Evolutionary conservation across 2,329 filamentous ascomycete genomes (phyloP).

Genomic region (Atkinsonella hypoxylon): DNA sequence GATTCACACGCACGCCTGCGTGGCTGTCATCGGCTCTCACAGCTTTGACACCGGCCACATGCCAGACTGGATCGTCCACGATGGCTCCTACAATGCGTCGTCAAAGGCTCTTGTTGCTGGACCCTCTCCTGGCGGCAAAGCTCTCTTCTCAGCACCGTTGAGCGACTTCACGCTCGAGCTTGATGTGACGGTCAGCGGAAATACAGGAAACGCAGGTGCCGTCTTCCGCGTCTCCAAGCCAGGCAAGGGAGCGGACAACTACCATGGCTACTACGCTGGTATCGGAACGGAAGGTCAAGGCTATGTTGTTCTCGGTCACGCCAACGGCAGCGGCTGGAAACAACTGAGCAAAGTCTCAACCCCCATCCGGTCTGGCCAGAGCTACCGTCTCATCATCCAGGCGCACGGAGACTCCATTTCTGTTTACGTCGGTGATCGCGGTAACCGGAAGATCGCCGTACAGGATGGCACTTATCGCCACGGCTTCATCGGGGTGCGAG

Average conservation of each 20-base stretch:
- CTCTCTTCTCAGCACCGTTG: no score
- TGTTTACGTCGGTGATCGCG: background rate
- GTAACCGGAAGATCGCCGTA: background rate
- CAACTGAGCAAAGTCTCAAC: background rate
- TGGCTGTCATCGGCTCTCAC: no score
- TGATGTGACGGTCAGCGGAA: no score
- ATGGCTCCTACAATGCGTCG: no score
- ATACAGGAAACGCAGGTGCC: no score
- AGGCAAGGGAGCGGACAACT: no score
- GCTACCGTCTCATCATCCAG: background rate
- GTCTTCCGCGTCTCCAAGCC: no score
- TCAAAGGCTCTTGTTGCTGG: no score
- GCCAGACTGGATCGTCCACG: no score
- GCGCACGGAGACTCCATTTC: background rate
- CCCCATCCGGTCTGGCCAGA: background rate
- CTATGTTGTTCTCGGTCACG: background rate
- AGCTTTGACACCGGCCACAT: background rate
- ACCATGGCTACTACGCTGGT: no score
- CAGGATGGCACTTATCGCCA: background rate
- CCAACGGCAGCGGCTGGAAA: background rate
- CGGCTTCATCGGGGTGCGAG: background rate
- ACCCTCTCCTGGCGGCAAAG: no score
- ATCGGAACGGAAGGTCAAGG: background rate
- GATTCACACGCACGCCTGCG: constrained; percentile 7
- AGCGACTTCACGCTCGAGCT: no score